Evolutionary conservation across 345 rosid species (phyloP), one percentile per base, ranked within the genome.

Genomic region (Brassica carinata): DNA sequence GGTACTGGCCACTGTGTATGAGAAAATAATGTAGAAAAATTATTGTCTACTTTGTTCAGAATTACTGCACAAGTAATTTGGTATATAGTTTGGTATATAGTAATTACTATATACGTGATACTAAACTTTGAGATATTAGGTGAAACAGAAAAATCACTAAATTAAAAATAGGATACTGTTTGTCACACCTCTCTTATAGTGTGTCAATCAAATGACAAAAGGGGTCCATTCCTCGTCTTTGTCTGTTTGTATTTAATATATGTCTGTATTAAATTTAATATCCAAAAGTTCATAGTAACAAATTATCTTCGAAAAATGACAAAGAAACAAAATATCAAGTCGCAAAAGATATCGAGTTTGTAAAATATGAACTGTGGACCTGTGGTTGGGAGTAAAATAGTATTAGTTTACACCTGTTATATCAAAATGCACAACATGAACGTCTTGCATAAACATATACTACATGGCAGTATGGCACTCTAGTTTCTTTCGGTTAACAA

Each of bases 121-220:
- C 29, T 59, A 45, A 79, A 48, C 31, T 67, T n/a, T 68, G 15
- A 61, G 57, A 61, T 45, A 66, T 79, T 68, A 67, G 78, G 79
- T 74, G 83, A 62, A 74, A 33, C 79, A n/a, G n/a, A 69, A 80
- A 74, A 17, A 69, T 33, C 65, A 62, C n/a, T n/a, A 69, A 68
- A 74, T 69, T 69, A 59, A 68, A 74, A 27, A 57, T 48, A 69
- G 83, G 69, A 10, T 11, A 74, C 71, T 80, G 78, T 79, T 79
- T 79, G 77, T 73, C 69, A 67, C 69, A 79, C 63, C 57, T 79
- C 68, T 73, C 38, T 79, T 80, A 80, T 69, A 62, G 83, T 72
- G 67, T 78, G 83, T 80, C 83, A 80, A 80, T 80, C 79, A 80
- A 63, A 69, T 69, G 79, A 69, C 74, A 74, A 68, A 59, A 36